Conservation (phyloP, 441 rosid species). For the Croton laevigatus region DNA sequence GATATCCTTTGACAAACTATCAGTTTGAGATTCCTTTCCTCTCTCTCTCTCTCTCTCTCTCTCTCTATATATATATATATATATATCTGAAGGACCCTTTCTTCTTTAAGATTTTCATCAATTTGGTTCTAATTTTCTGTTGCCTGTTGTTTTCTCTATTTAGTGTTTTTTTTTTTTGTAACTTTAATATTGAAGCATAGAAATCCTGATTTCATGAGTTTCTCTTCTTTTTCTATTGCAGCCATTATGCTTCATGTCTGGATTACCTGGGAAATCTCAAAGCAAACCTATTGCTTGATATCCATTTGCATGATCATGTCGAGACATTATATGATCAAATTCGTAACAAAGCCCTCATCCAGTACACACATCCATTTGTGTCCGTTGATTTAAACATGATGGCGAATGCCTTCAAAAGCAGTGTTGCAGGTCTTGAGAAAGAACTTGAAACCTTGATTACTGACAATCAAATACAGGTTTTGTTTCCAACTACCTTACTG, state of each 20-base stretch:
- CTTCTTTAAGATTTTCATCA: neutral
- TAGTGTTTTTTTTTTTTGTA: neutral
- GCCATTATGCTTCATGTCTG: constrained; percentile 90
- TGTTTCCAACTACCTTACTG: neutral
- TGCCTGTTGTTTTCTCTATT: neutral
- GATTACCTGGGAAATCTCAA: constrained; percentile 87
- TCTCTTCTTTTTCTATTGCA: constrained; percentile 32
- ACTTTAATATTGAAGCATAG: too few relatives aligned
- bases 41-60: neutral
- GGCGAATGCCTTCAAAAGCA: constrained; percentile 97
- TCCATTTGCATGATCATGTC: constrained; percentile 89
- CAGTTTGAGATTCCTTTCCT: neutral
- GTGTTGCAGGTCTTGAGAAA: constrained; percentile 72
- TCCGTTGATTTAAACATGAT: constrained; percentile 92
- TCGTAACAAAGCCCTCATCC: constrained; percentile 91
- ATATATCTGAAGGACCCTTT: too few relatives aligned
- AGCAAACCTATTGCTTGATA: constrained; percentile 77
- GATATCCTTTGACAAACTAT: neutral
- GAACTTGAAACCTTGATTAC: constrained; percentile 92
- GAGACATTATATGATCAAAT: constrained; percentile 84
- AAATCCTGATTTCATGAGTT: neutral
- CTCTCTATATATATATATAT: too few relatives aligned
- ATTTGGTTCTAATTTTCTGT: neutral
- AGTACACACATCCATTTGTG: constrained; percentile 95
- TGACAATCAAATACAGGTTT: constrained; percentile 93